Percentiles rank a stretch among this genome's conserved stretches.
Evolutionary conservation across 805 yeast genomes (phyloP).

Genomic region (Clavispora phyllophila): DNA sequence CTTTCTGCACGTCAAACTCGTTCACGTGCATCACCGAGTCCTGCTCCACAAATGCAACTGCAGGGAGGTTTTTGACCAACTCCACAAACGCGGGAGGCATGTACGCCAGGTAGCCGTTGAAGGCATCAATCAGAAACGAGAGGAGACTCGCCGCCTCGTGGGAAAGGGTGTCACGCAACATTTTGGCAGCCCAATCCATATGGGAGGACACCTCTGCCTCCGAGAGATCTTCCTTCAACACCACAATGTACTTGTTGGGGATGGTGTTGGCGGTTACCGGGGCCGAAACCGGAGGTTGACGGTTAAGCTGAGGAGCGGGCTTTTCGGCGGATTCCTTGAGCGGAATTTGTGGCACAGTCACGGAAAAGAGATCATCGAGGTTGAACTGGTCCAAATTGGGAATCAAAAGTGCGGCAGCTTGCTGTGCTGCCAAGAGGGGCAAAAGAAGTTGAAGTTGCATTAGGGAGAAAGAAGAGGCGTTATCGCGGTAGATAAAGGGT

Average conservation of each 20-base stretch:
- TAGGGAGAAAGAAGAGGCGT: neutral
- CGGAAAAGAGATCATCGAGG: neutral
- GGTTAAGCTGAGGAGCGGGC: neutral
- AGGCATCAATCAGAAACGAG: slow-evolving; percentile 7
- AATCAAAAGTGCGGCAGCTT: slow-evolving; percentile 2
- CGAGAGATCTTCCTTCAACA: slow-evolving; percentile 10
- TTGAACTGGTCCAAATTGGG: slow-evolving; percentile 1
- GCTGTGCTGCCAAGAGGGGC: slow-evolving; percentile 2
- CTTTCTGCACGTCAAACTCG: slow-evolving; percentile 61
- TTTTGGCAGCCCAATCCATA: slow-evolving; percentile 9
- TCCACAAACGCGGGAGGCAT: slow-evolving; percentile 16
- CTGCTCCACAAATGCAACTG: slow-evolving; percentile 20
- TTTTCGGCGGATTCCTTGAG: neutral
- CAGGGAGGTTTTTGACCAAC: slow-evolving; percentile 8
- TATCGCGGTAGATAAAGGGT: neutral
- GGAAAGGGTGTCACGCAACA: slow-evolving; percentile 16
- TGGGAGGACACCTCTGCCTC: slow-evolving; percentile 7
- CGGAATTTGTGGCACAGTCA: neutral
- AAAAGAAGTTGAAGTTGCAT: neutral
- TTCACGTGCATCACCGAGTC: slow-evolving; percentile 18
- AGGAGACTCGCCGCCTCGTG: slow-evolving; percentile 8
- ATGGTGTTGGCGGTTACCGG: neutral
- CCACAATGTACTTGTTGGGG: slow-evolving; percentile 10
- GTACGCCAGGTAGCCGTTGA: slow-evolving; percentile 19
- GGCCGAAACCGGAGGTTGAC: neutral